phyloP scores from a whole-genome alignment of 1,284 basidiomycete genomes.

The Irpex sp. region DNA sequence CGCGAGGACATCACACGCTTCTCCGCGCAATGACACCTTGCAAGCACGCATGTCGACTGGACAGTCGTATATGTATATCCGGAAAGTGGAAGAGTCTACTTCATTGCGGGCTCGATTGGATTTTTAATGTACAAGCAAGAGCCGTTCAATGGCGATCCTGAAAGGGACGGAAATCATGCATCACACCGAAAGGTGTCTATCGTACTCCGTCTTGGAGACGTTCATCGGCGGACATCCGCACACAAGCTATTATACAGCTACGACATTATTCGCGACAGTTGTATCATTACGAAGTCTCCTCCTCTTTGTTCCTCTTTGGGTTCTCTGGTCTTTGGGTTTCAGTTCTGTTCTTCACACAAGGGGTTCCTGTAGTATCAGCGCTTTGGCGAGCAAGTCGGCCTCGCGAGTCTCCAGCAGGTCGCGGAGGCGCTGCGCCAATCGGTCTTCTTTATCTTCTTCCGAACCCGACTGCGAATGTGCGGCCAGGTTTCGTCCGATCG shows the following conservation, averaged over 20 bases:
- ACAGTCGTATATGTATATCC: no score
- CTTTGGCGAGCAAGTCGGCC: slow-evolving; percentile 34
- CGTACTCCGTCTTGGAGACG: neutral
- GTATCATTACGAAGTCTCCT: neutral
- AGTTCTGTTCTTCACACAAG: neutral
- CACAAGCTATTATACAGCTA: no score
- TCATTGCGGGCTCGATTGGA: no score
- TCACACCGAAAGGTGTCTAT: no score
- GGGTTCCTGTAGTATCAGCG: neutral
- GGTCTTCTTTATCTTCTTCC: slow-evolving; percentile 24
- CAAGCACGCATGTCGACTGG: no score
- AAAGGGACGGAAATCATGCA: no score
- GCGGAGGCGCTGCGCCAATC: slow-evolving; percentile 28
- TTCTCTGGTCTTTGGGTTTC: neutral
- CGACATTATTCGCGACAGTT: neutral
- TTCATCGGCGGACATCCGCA: neutral
- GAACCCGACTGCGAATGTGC: slow-evolving; percentile 40
- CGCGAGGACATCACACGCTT: no score
- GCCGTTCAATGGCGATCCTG: no score
- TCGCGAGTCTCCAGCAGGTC: slow-evolving; percentile 37
- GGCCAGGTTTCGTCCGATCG: slow-evolving; percentile 51
- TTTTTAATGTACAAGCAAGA: no score
- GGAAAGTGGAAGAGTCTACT: no score
- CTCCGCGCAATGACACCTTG: no score
- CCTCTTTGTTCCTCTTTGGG: neutral